Evolutionary conservation across 176 grass and related monocot species (phyloP), one percentile per base, ranked within the genome.

Genomic region (Tillandsia fasciculata): DNA sequence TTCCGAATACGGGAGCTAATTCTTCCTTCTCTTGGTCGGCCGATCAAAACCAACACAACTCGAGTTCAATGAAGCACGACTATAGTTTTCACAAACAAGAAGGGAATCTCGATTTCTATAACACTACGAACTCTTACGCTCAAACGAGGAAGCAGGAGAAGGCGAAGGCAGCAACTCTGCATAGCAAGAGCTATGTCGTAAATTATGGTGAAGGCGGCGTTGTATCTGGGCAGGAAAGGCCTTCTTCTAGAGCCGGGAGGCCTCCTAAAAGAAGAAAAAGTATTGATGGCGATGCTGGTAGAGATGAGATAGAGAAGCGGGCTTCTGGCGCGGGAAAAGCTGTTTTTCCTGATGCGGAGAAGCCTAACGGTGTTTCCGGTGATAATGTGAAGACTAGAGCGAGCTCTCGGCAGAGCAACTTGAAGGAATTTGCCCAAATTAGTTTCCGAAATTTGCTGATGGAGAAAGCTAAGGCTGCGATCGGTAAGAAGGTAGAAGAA

Each of bases 41-140:
- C 4, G 87, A 87, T 59, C 88, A 81, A 65, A 78, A 76, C 12
- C 75, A 76, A 48, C 68, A 84, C 49, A 87, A 73, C 50, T 75
- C 81, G 53, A 87, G 64, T 76, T 79, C 78, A 29, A 64, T 65
- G 33, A 84, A 84, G 76, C 72, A 91, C 79, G 68, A 72, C 49
- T 86, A 91, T 87, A 65, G 77, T 64, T 64, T 75, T 48, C 82
- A 84, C 81, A 84, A 87, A 59, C 78, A 87, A 74, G 81, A 81
- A 12, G 78, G 63, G 71, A 83, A 81, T 73, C 80, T 81, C 79
- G 88, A 91, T 74, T 71, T 81, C 14, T 91, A 87, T 77, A 87
- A 74, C 70, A 75, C 53, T 67, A 75, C 77, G 56, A 83, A 76
- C 72, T 91, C 84, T 29, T 70, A 54, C 10, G 81, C 82, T 42